Evolutionary conservation across 345 rosid genomes (phyloP), one percentile per base, ranked within the genome.

Genomic region (Lenwebbia sp.): DNA sequence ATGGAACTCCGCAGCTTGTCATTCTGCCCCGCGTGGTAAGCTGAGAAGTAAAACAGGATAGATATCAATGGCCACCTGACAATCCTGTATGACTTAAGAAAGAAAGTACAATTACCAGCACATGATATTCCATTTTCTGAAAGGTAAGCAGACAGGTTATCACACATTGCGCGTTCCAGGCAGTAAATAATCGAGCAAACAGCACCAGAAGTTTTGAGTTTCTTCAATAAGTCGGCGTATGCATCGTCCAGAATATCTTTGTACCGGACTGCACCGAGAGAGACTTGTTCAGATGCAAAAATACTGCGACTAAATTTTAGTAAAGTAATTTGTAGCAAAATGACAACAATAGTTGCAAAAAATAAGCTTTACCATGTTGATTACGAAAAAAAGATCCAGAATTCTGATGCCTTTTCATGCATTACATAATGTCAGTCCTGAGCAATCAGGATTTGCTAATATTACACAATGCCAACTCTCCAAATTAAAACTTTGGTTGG

Each of bases 91-190:
- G 21, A 37, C n/a, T n/a, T 21, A 54, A 30, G 47, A 75, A 33
- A 74, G 82, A 40, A 25, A 50, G 54, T 83, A 28, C 50, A 83
- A 33, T 83, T 91, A 97, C 99, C 96, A 86, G 99, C 98, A 91
- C 94, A 93, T 14, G 99, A 94, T 88, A 97, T 92, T 89, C 96
- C 98, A 88, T 88, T 88, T 83, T 89, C 91, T 82, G 95, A 91
- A 84, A 97, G 98, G 91, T 94, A 94, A 83, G 91, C 83, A 87
- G 99, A 89, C 92, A 97, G 91, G 88, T 89, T 94, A 90, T 97
- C 99, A 90, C 99, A 97, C 83, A 97, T 89, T 90, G 98, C 86
- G 85, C 99, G 94, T 89, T 97, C 99, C 85, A 97, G 98, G 91
- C 99, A 97, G 90, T 97, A 96, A 86, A 97, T 92, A 89, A 97